A percentile compares a stretch with the other conserved stretches of the same genome.
Evolutionary conservation across 83 land plant genomes (phyloP).

Genomic region (Isoetes engelmannii): DNA sequence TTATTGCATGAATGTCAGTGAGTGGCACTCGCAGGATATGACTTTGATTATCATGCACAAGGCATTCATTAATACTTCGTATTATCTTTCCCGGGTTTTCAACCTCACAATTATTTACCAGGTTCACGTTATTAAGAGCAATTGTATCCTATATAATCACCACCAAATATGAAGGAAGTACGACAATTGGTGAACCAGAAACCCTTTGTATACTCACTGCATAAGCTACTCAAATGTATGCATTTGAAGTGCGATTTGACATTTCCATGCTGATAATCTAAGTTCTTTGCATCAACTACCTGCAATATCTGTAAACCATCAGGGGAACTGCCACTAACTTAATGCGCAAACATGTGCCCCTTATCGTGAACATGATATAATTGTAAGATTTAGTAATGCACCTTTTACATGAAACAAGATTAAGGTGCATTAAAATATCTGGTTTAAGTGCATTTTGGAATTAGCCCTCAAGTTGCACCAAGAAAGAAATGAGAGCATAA

Average conservation of each 20-base stretch:
- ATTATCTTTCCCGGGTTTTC: neutral
- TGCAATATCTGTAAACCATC: neutral
- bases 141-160: neutral
- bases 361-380: too few relatives aligned
- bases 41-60: too few relatives aligned
- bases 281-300: conserved; percentile 12
- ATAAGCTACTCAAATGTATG: neutral
- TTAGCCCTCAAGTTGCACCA: too few relatives aligned
- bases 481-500: too few relatives aligned
- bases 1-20: too few relatives aligned
- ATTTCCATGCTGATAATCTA: neutral
- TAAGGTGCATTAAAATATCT: too few relatives aligned
- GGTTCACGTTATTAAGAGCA: neutral
- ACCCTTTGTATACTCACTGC: neutral
- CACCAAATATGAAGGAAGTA: neutral
- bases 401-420: too few relatives aligned
- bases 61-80: neutral
- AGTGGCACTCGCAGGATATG: too few relatives aligned
- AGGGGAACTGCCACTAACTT: too few relatives aligned
- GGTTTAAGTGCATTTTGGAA: too few relatives aligned
- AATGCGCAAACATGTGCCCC: too few relatives aligned
- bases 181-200: neutral
- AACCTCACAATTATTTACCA: neutral
- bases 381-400: too few relatives aligned
- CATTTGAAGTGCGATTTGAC: neutral